These are phyloP conservation scores for Colletotrichum viniferum DNA, from an alignment of 2,329 filamentous ascomycete species.

Conservation along the genomic window DNA sequence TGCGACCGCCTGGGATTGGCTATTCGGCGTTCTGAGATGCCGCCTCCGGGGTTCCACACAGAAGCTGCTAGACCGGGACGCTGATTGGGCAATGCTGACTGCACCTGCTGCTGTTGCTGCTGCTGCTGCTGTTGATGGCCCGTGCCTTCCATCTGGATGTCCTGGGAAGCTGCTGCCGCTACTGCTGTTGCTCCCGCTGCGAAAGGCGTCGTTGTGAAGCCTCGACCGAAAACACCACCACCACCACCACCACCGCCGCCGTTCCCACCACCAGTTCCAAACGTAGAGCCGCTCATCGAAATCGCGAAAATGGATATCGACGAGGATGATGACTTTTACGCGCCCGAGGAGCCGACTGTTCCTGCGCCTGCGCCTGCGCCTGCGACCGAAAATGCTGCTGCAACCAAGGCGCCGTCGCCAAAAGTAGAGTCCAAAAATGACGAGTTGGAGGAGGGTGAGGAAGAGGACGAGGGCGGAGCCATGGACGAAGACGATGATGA, in stretches of 20 bases:
- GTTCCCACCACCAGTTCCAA: background rate
- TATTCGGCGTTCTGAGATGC: background rate
- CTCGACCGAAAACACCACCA: background rate
- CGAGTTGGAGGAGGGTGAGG: slow-evolving; percentile 67
- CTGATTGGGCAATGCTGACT: background rate
- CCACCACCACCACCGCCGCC: background rate
- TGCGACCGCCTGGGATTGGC: slow-evolving; percentile 10
- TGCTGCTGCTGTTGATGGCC: background rate
- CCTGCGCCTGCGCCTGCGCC: slow-evolving; percentile 17
- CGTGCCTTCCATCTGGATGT: background rate
- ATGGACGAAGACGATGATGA: slow-evolving; percentile 64
- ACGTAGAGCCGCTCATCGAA: background rate
- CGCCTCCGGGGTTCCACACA: background rate
- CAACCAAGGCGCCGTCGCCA: slow-evolving; percentile 7
- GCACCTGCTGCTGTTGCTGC: background rate
- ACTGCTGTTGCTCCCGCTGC: background rate
- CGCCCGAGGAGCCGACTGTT: slow-evolving; percentile 58
- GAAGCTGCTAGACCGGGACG: background rate
- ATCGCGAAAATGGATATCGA: slow-evolving; percentile 64
- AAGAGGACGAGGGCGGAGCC: slow-evolving; percentile 64
- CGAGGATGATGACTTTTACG: slow-evolving; percentile 72
- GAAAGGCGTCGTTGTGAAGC: background rate
- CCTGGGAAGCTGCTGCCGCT: background rate
- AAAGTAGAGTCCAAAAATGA: slow-evolving; percentile 42
- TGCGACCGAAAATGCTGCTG: background rate